phyloP scores from a whole-genome alignment of 2,329 filamentous ascomycete species.

The Gnomoniopsis smithogilvyi region DNA sequence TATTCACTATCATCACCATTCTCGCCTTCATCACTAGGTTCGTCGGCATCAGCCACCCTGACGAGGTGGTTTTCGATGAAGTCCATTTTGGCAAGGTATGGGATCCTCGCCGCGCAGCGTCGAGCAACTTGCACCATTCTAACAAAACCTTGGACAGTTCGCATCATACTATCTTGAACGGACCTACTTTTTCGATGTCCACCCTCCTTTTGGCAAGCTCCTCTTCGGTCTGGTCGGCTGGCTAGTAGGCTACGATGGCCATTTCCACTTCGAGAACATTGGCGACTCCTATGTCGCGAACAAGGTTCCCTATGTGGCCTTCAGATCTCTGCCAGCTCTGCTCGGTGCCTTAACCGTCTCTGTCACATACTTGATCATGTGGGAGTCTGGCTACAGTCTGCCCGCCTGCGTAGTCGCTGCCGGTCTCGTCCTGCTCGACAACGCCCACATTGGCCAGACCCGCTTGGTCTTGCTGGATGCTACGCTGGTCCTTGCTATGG shows the following conservation, averaged over 20 bases:
- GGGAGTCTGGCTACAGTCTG: slow-evolving; percentile 97
- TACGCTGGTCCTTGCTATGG: slow-evolving; percentile 93
- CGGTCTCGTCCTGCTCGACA: slow-evolving; percentile 87
- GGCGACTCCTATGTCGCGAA: slow-evolving; percentile 97
- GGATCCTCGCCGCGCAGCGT: slow-evolving; percentile 1
- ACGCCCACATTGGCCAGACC: slow-evolving; percentile 96
- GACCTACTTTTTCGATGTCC: slow-evolving; percentile 99
- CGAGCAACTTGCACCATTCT: slow-evolving; percentile 9
- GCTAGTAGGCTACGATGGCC: slow-evolving; percentile 94
- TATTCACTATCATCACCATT: slow-evolving; percentile 70
- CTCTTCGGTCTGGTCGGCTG: slow-evolving; percentile 96
- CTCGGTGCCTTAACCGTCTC: slow-evolving; percentile 90
- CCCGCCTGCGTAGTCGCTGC: slow-evolving; percentile 87
- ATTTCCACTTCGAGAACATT: slow-evolving; percentile 99
- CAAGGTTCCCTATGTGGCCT: slow-evolving; percentile 95
- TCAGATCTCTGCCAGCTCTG: slow-evolving; percentile 87
- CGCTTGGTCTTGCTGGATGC: slow-evolving; percentile 92
- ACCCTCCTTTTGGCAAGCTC: slow-evolving; percentile 96
- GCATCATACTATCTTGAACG: slow-evolving; percentile 85
- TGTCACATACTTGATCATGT: slow-evolving; percentile 97
- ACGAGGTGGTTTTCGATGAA: slow-evolving; percentile 98
- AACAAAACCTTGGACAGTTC: slow-evolving; percentile 45
- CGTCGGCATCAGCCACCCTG: slow-evolving; percentile 91
- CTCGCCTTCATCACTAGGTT: slow-evolving; percentile 91
- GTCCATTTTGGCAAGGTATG: slow-evolving; percentile 98